phyloP scores from a whole-genome alignment of 257 asterid species.

The Catharanthus roseus region DNA sequence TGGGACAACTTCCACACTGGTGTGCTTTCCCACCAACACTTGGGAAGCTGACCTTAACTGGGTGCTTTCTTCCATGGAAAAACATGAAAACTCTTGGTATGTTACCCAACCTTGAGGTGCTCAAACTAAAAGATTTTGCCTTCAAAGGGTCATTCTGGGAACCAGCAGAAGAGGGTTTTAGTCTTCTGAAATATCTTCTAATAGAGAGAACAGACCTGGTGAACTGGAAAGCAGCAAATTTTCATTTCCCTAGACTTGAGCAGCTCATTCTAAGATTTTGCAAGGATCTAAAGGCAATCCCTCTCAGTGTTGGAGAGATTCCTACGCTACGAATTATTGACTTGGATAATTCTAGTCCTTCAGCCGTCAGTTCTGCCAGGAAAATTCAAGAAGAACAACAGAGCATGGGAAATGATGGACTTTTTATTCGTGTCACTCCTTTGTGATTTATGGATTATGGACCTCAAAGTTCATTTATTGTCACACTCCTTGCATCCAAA shows the following conservation, averaged over 20 bases:
- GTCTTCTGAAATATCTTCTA: conserved; percentile 7
- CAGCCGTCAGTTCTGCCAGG: conserved; percentile 25
- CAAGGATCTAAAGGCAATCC: conserved; percentile 21
- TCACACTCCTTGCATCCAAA: not conserved
- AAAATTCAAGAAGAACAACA: conserved; percentile 32
- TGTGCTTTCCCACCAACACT: not conserved
- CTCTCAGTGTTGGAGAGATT: conserved; percentile 23
- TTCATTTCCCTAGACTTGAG: conserved; percentile 23
- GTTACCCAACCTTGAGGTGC: conserved; percentile 21
- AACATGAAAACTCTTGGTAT: conserved; percentile 12
- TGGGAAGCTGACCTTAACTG: conserved; percentile 16
- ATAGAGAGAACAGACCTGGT: conserved; percentile 3
- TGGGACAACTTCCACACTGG: conserved; percentile 1
- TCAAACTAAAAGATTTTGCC: conserved; percentile 13
- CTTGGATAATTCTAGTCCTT: conserved; percentile 21
- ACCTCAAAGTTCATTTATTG: not conserved
- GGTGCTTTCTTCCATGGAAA: conserved; percentile 10
- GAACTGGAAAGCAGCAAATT: conserved; percentile 6
- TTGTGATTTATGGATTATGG: not conserved
- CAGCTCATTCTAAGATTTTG: conserved; percentile 20
- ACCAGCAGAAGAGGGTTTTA: conserved; percentile 15
- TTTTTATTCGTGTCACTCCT: not conserved
- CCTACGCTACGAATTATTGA: conserved; percentile 28
- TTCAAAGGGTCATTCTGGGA: conserved; percentile 18
- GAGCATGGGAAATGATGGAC: conserved; percentile 27